Conservation (phyloP, 140 eudicot genomes). For the Stevia rebaudiana region DNA sequence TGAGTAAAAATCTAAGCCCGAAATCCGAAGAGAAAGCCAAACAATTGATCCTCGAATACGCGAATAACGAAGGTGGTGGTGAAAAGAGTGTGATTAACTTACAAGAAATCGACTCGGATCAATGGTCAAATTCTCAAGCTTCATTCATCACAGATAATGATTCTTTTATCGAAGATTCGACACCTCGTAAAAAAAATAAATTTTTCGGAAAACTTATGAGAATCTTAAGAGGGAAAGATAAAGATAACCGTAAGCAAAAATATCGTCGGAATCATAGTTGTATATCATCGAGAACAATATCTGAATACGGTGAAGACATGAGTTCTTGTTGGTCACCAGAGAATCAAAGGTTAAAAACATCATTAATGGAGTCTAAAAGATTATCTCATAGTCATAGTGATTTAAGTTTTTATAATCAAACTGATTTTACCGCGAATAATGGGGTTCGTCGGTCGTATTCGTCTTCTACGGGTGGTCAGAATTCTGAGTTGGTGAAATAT, state of each 20-base stretch:
- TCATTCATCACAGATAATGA: slow-evolving; percentile 45
- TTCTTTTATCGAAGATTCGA: slow-evolving; percentile 17
- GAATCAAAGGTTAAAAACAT: slow-evolving; percentile 25
- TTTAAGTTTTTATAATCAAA: slow-evolving; percentile 23
- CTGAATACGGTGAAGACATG: slow-evolving; percentile 7
- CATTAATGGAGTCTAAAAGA: slow-evolving; percentile 20
- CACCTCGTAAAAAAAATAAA: slow-evolving; percentile 23
- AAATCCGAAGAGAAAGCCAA: slow-evolving; percentile 70
- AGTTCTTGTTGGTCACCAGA: slow-evolving; percentile 12
- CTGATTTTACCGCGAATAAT: slow-evolving; percentile 12
- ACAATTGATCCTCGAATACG: slow-evolving; percentile 55
- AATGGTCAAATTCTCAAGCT: slow-evolving; percentile 54
- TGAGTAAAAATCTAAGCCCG: slow-evolving; percentile 59
- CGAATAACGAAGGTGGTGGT: slow-evolving; percentile 41
- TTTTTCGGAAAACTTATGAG: slow-evolving; percentile 42
- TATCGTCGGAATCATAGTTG: neutral
- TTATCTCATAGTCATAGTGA: slow-evolving; percentile 24
- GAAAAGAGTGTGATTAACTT: slow-evolving; percentile 23
- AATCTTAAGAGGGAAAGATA: slow-evolving; percentile 31
- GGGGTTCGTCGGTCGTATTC: neutral
- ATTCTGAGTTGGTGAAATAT: slow-evolving; percentile 41
- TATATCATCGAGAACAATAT: slow-evolving; percentile 19
- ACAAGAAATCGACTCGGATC: slow-evolving; percentile 46
- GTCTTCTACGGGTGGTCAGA: slow-evolving; percentile 19
- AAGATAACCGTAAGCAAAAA: slow-evolving; percentile 12